phyloP scores from a whole-genome alignment of 768 basidiomycete genomes.

The Phaeotremella skinneri region DNA sequence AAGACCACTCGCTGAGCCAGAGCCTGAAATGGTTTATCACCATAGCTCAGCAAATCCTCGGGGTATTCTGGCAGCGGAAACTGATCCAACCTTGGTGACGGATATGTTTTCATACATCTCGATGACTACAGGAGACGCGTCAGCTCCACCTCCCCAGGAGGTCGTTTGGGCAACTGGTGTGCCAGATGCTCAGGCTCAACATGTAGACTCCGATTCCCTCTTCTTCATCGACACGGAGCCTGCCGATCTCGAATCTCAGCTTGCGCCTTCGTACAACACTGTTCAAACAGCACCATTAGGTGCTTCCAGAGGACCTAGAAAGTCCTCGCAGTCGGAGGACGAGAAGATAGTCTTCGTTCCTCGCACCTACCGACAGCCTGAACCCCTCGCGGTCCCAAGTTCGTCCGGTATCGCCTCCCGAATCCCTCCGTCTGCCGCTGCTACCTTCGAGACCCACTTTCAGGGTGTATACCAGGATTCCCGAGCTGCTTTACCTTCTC shows the following conservation, averaged over 20 bases:
- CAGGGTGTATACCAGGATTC: not conserved
- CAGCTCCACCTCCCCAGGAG: too few species aligned
- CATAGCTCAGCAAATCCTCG: not conserved
- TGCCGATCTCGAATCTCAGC: not conserved
- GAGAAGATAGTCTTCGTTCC: slow-evolving; percentile 48
- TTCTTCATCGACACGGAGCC: slow-evolving; percentile 43
- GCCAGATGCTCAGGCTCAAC: not conserved
- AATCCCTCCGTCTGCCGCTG: not conserved
- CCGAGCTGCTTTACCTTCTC: not conserved
- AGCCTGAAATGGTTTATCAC: not conserved
- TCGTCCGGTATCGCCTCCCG: slow-evolving; percentile 5
- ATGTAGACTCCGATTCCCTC: slow-evolving; percentile 11
- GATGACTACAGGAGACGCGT: too few species aligned
- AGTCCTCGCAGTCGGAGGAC: slow-evolving; percentile 27
- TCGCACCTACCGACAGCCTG: slow-evolving; percentile 35
- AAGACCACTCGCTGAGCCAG: not conserved
- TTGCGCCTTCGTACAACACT: slow-evolving; percentile 15
- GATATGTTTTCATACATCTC: too few species aligned
- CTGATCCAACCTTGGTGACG: too few species aligned
- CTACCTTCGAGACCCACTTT: slow-evolving; percentile 2
- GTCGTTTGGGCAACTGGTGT: slow-evolving; percentile 1
- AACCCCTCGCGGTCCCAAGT: slow-evolving; percentile 35
- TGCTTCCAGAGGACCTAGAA: not conserved
- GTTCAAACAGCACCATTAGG: slow-evolving; percentile 13
- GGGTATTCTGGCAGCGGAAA: not conserved